Conservation (phyloP, 345 rosid genomes). For the Raphanus sativus region DNA sequence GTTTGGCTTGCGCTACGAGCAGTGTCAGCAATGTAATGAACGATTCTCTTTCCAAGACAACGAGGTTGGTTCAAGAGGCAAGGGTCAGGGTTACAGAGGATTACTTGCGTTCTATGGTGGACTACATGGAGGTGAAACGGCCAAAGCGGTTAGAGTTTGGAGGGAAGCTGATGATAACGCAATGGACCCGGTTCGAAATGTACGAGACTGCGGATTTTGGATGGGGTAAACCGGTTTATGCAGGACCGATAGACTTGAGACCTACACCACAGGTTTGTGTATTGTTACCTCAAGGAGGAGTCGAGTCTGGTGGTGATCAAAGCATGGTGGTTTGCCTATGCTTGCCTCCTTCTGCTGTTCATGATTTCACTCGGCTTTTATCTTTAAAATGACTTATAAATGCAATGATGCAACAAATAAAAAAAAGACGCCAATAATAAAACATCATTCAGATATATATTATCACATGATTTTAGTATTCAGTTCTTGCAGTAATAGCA, state of each 20-base stretch:
- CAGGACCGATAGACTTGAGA: conserved; percentile 83
- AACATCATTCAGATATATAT: not conserved
- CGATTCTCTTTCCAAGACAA: conserved; percentile 49
- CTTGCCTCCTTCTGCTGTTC: conserved; percentile 65
- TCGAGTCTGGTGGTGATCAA: conserved; percentile 46
- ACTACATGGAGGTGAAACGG: conserved; percentile 64
- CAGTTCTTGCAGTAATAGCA: conserved; percentile 3
- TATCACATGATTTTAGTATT: conserved; percentile 1
- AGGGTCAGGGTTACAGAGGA: conserved; percentile 68
- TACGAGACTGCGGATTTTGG: conserved; percentile 89
- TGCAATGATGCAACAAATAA: not conserved
- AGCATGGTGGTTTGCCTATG: conserved; percentile 74
- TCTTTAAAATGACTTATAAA: conserved; percentile 37
- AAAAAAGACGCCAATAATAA: not conserved
- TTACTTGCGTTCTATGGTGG: conserved; percentile 67
- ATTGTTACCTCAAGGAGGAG: conserved; percentile 67
- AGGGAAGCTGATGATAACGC: conserved; percentile 84
- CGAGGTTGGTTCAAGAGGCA: conserved; percentile 63
- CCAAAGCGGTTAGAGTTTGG: conserved; percentile 83
- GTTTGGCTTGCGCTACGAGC: conserved; percentile 76
- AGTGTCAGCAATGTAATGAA: conserved; percentile 53
- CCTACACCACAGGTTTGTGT: conserved; percentile 94
- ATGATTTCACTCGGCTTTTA: conserved; percentile 50
- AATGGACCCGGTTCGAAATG: conserved; percentile 84
- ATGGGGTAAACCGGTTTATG: conserved; percentile 81